Evolutionary conservation across 768 basidiomycete species (phyloP).

Genomic region (Aureoboletus auriporus): DNA sequence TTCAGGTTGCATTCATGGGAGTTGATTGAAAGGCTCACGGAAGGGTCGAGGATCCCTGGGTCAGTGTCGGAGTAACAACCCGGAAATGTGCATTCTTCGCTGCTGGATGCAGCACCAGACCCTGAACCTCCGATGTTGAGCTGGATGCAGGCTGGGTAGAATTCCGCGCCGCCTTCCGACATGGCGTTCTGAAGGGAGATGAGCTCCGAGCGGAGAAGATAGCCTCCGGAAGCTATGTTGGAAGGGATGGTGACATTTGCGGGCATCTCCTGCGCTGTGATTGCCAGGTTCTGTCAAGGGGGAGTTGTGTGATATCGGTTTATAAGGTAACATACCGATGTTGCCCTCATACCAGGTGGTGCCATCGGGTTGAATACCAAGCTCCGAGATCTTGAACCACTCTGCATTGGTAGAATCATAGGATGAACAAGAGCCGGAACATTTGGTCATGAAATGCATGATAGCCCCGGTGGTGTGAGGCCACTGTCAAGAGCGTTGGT

Average conservation of each 20-base stretch:
- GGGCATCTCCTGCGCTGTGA: constrained; percentile 33
- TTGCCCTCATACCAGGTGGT: constrained; percentile 47
- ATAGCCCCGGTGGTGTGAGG: constrained; percentile 62
- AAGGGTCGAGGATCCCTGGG: constrained; percentile 59
- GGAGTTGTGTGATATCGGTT: not conserved
- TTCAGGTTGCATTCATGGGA: not conserved
- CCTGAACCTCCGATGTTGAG: constrained; percentile 27
- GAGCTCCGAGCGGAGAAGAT: constrained; percentile 75
- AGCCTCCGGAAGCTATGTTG: constrained; percentile 60
- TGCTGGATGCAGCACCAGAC: constrained; percentile 13
- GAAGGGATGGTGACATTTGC: constrained; percentile 44
- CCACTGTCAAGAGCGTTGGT: constrained; percentile 32
- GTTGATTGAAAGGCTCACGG: constrained; percentile 25
- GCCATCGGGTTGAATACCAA: constrained; percentile 35
- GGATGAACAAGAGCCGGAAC: constrained; percentile 51
- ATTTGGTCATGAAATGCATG: constrained; percentile 70
- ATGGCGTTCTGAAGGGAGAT: constrained; percentile 70
- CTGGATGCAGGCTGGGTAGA: constrained; percentile 30
- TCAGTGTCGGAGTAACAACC: constrained; percentile 68
- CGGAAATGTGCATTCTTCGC: constrained; percentile 54
- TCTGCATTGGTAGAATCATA: constrained; percentile 55
- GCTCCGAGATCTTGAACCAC: constrained; percentile 72
- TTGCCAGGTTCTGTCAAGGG: not conserved
- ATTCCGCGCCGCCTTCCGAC: constrained; percentile 49
- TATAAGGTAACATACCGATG: constrained; percentile 38